Evolutionary conservation across 352 stramenopile species (phyloP).

Genomic region (Blastocystis sp.): DNA sequence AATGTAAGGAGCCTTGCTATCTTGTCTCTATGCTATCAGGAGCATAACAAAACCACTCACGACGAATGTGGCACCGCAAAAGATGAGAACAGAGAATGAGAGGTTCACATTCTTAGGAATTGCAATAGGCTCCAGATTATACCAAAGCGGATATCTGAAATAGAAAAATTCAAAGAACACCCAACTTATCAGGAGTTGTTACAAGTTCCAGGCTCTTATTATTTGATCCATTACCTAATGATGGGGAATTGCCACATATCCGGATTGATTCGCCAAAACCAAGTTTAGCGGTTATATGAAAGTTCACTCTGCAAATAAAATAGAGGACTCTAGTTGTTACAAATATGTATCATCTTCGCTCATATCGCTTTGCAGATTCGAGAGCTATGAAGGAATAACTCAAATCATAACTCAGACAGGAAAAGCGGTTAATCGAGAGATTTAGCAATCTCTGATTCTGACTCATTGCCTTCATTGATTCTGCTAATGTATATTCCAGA

Average conservation of each 20-base stretch:
- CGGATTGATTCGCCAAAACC: constrained; percentile 44
- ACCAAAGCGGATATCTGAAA: constrained; percentile 71
- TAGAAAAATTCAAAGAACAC: neutral
- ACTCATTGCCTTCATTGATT: neutral
- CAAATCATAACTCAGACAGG: neutral
- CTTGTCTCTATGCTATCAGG: constrained; percentile 20
- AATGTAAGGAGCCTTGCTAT: neutral
- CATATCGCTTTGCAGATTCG: neutral
- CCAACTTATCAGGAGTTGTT: constrained; percentile 75
- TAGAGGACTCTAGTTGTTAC: neutral
- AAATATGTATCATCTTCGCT: constrained; percentile 9
- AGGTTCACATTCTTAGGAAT: constrained; percentile 58
- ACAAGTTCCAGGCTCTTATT: constrained; percentile 66
- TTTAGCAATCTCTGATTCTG: neutral
- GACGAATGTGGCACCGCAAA: neutral
- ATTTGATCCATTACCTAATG: neutral
- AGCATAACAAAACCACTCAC: neutral
- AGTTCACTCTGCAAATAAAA: constrained; percentile 4
- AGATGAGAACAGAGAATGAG: constrained; percentile 12
- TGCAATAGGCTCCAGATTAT: constrained; percentile 75
- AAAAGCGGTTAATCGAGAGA: neutral
- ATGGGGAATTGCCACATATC: constrained; percentile 21
- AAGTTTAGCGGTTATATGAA: constrained; percentile 52
- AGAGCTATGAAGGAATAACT: neutral
- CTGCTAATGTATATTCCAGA: neutral